Evolutionary conservation across 2,329 filamentous ascomycete species (phyloP).

Genomic region (Colletotrichum sp.): DNA sequence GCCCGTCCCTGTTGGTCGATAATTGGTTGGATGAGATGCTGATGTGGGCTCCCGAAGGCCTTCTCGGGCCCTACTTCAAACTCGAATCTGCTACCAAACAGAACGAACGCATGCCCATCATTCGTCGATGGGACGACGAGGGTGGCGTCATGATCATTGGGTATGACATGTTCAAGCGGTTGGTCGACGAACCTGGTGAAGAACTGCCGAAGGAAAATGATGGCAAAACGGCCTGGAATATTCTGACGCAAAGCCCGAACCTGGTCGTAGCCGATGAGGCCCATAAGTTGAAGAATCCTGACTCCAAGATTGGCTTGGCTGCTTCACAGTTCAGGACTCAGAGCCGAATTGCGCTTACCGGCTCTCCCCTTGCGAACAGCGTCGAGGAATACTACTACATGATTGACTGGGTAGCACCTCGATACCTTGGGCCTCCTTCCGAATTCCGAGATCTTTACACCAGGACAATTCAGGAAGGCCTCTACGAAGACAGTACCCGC

Average conservation of each 20-base stretch:
- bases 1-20: constrained; percentile 74
- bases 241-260: constrained; percentile 66
- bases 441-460: constrained; percentile 78
- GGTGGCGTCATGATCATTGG: constrained; percentile 82
- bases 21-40: constrained; percentile 85
- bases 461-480: constrained; percentile 74
- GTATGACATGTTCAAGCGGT: constrained; percentile 69
- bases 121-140: constrained; percentile 64
- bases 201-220: constrained; percentile 22
- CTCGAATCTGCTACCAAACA: constrained; percentile 49
- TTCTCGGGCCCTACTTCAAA: constrained; percentile 61
- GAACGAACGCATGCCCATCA: constrained; percentile 44
- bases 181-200: constrained; percentile 33
- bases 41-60: constrained; percentile 66
- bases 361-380: constrained; percentile 85
- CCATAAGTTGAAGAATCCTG: constrained; percentile 75
- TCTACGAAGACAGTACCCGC: constrained; percentile 67
- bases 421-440: constrained; percentile 70
- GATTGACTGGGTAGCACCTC: constrained; percentile 85
- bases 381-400: constrained; percentile 85
- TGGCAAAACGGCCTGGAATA: constrained; percentile 29
- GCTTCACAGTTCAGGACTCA: constrained; percentile 67
- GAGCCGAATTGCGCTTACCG: constrained; percentile 82
- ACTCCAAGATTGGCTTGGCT: constrained; percentile 55
- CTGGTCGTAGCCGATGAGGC: constrained; percentile 88